Evolutionary conservation across 1,284 basidiomycete species (phyloP).

Genomic region (Hortiboletus rubellus): DNA sequence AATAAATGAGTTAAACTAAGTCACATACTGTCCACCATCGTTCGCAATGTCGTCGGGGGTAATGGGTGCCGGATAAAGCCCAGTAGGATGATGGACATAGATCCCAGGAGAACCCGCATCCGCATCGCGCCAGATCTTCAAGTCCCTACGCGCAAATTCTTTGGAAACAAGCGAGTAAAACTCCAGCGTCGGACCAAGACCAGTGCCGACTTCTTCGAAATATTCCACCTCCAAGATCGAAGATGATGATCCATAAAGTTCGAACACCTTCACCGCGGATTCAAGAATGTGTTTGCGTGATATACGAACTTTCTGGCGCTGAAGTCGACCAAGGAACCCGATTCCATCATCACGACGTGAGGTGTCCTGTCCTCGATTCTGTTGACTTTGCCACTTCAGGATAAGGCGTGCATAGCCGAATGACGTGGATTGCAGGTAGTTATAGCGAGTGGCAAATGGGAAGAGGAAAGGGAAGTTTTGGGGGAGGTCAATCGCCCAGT

Average conservation of each 20-base stretch:
- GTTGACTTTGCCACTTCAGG: slow-evolving; percentile 85
- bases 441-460: slow-evolving; percentile 96
- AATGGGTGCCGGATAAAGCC: slow-evolving; percentile 89
- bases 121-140: slow-evolving; percentile 90
- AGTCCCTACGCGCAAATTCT: slow-evolving; percentile 85
- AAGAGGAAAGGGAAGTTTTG: slow-evolving; percentile 97
- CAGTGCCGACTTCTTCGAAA: slow-evolving; percentile 98
- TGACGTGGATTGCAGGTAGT: slow-evolving; percentile 95
- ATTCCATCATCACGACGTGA: slow-evolving; percentile 87
- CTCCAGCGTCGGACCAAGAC: slow-evolving; percentile 96
- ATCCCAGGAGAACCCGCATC: slow-evolving; percentile 62
- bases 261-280: slow-evolving; percentile 97
- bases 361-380: slow-evolving; percentile 68
- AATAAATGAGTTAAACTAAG: not conserved
- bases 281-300: slow-evolving; percentile 93
- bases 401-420: slow-evolving; percentile 97
- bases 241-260: slow-evolving; percentile 91
- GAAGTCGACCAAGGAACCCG: slow-evolving; percentile 87
- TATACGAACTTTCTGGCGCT: slow-evolving; percentile 96
- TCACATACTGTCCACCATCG: slow-evolving; percentile 69
- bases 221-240: slow-evolving; percentile 97
- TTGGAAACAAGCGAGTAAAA: slow-evolving; percentile 94
- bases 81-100: slow-evolving; percentile 80
- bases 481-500: slow-evolving; percentile 94
- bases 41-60: slow-evolving; percentile 60